Conservation (phyloP, 495 filamentous ascomycete genomes). For the Astrocystis sublimbata region DNA sequence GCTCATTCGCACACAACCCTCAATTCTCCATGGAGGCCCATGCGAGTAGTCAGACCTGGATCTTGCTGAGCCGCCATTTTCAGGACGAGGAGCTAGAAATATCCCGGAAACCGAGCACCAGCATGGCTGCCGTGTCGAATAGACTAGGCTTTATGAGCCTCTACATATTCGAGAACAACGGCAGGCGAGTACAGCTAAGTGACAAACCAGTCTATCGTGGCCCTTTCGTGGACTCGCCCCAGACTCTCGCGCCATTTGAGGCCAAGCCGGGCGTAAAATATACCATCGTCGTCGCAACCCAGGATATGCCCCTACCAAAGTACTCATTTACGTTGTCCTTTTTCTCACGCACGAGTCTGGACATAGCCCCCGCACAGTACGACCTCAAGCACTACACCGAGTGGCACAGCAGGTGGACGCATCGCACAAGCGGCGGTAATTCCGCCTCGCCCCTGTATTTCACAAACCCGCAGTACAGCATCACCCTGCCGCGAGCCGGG, state of each 20-base stretch:
- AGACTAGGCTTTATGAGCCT: slow-evolving; percentile 79
- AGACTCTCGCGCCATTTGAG: slow-evolving; percentile 79
- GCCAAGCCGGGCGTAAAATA: slow-evolving; percentile 60
- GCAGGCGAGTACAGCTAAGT: slow-evolving; percentile 69
- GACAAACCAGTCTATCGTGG: slow-evolving; percentile 67
- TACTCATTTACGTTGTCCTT: slow-evolving; percentile 85
- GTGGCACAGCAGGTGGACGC: slow-evolving; percentile 67
- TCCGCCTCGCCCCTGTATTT: slow-evolving; percentile 72
- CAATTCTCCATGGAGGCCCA: slow-evolving; percentile 72
- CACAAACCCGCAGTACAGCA: slow-evolving; percentile 80
- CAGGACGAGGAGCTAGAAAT: slow-evolving; percentile 50
- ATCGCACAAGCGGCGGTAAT: slow-evolving; percentile 80
- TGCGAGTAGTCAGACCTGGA: slow-evolving; percentile 67
- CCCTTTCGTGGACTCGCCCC: slow-evolving; percentile 90
- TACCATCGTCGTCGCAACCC: slow-evolving; percentile 77
- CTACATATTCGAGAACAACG: slow-evolving; percentile 72
- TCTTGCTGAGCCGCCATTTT: slow-evolving; percentile 85
- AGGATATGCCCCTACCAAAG: slow-evolving; percentile 65
- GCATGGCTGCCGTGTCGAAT: slow-evolving; percentile 43
- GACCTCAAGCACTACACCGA: slow-evolving; percentile 57
- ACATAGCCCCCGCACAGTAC: slow-evolving; percentile 60
- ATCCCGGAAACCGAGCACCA: slow-evolving; percentile 29
- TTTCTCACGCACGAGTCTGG: slow-evolving; percentile 64
- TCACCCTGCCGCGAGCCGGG: slow-evolving; percentile 58
- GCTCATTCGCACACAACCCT: slow-evolving; percentile 75